These are phyloP conservation scores for Mortierella sp. DNA, from an alignment of 371 early-diverging fungal genomes.

Conservation along the genomic window DNA sequence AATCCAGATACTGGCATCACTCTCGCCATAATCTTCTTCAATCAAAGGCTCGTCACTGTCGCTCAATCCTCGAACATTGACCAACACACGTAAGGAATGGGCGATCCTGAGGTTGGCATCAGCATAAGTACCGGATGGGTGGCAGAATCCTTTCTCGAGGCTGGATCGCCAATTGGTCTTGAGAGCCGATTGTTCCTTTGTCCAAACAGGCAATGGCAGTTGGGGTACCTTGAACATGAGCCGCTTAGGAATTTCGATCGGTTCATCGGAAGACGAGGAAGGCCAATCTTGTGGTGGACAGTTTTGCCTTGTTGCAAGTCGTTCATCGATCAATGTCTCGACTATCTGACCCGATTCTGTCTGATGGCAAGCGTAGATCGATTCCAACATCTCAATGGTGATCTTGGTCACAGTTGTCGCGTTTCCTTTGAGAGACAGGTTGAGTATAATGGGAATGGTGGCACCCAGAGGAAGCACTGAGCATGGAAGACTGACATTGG, in stretches of 20 bases:
- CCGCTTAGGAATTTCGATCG: conserved; percentile 28
- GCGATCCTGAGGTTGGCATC: conserved; percentile 16
- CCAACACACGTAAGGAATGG: conserved; percentile 20
- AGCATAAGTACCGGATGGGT: conserved; percentile 25
- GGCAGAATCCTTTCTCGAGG: conserved; percentile 31
- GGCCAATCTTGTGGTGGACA: conserved; percentile 35
- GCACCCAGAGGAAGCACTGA: conserved; percentile 34
- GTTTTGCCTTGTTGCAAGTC: conserved; percentile 42
- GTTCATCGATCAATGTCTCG: conserved; percentile 21
- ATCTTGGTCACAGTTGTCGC: conserved; percentile 30
- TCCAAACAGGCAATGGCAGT: conserved; percentile 20
- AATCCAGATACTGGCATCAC: conserved; percentile 27
- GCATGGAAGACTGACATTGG: conserved; percentile 34
- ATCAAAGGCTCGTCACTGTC: neutral
- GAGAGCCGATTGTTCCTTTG: conserved; percentile 4
- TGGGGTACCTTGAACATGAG: conserved; percentile 46
- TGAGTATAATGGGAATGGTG: conserved; percentile 26
- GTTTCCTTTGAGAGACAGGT: conserved; percentile 29
- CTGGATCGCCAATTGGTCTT: conserved; percentile 1
- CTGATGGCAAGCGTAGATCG: conserved; percentile 3
- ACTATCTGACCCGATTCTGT: neutral
- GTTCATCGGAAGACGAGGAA: conserved; percentile 24
- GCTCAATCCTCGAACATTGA: conserved; percentile 24
- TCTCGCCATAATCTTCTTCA: conserved; percentile 19
- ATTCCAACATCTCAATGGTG: conserved; percentile 34